Conservation (phyloP, 345 rosid species). For the Aquilaria yunnanensis region DNA sequence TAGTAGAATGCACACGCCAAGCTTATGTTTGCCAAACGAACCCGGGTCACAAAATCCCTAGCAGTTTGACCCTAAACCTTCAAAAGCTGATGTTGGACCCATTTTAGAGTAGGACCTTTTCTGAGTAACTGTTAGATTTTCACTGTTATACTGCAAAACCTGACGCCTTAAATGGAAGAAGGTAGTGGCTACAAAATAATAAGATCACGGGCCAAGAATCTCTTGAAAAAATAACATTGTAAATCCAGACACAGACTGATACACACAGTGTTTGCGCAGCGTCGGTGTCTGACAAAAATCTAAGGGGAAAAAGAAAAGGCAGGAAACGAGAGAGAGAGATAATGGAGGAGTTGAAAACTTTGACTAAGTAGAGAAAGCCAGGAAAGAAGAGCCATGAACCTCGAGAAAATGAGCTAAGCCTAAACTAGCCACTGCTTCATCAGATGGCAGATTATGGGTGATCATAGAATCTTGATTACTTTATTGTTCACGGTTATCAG, state of each 20-base stretch:
- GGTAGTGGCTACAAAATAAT: constrained; percentile 22
- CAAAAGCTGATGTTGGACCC: constrained; percentile 10
- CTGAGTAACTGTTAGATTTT: constrained; percentile 12
- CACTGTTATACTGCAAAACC: constrained; percentile 19
- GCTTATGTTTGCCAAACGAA: neutral
- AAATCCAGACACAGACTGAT: constrained; percentile 30
- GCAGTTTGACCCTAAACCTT: constrained; percentile 6
- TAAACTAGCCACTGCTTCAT: neutral
- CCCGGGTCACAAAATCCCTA: constrained; percentile 9
- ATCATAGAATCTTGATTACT: constrained; percentile 40
- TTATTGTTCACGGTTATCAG: constrained; percentile 31
- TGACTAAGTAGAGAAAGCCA: constrained; percentile 21
- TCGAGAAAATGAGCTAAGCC: constrained; percentile 18
- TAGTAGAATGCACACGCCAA: too few species aligned
- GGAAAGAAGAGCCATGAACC: constrained; percentile 13
- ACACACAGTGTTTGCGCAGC: constrained; percentile 21
- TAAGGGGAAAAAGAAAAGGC: constrained; percentile 7
- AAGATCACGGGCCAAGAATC: constrained; percentile 54
- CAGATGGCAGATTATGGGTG: constrained; percentile 16
- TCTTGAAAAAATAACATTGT: constrained; percentile 27
- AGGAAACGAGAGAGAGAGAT: constrained; percentile 10
- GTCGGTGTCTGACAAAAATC: constrained; percentile 23
- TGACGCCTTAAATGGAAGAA: constrained; percentile 13
- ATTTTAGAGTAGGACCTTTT: neutral
- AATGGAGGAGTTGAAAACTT: constrained; percentile 28